Evolutionary conservation across 2,329 filamentous ascomycete genomes (phyloP).

Genomic region (Polychaeton citri): DNA sequence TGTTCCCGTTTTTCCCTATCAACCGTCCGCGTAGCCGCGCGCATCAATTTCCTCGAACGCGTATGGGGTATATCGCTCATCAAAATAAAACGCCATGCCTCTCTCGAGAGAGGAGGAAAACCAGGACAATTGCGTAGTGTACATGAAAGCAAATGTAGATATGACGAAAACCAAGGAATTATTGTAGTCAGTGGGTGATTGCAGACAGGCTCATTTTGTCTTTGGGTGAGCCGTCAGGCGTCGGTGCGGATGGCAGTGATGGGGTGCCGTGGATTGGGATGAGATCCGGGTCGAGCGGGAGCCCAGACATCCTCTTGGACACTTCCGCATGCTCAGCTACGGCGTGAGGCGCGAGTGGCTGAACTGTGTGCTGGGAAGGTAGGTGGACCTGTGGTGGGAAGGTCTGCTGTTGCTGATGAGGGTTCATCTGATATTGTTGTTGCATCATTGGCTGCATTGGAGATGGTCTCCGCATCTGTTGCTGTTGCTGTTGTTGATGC

Average conservation of each 20-base stretch:
- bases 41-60: no score
- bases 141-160: no score
- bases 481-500: slow-evolving; percentile 4
- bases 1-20: no score
- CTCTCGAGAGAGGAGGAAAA: no score
- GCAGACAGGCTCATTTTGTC: slow-evolving; percentile 27
- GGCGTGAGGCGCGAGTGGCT: not conserved
- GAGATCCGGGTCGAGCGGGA: slow-evolving; percentile 16
- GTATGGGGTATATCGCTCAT: no score
- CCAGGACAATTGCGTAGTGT: no score
- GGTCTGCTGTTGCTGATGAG: slow-evolving; percentile 4
- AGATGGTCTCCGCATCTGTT: slow-evolving; percentile 1
- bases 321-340: not conserved
- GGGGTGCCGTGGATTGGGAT: slow-evolving; percentile 10
- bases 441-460: not conserved
- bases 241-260: slow-evolving; percentile 10
- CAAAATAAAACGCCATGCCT: no score
- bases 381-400: slow-evolving; percentile 2
- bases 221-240: slow-evolving; percentile 21
- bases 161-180: no score
- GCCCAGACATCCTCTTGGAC: slow-evolving; percentile 1
- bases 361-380: not conserved
- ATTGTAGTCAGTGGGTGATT: slow-evolving; percentile 16
- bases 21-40: no score
- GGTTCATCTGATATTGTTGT: slow-evolving; percentile 5